These are phyloP conservation scores for Metarhizium humberi DNA, from an alignment of 2,329 filamentous ascomycete species.

Conservation along the genomic window DNA sequence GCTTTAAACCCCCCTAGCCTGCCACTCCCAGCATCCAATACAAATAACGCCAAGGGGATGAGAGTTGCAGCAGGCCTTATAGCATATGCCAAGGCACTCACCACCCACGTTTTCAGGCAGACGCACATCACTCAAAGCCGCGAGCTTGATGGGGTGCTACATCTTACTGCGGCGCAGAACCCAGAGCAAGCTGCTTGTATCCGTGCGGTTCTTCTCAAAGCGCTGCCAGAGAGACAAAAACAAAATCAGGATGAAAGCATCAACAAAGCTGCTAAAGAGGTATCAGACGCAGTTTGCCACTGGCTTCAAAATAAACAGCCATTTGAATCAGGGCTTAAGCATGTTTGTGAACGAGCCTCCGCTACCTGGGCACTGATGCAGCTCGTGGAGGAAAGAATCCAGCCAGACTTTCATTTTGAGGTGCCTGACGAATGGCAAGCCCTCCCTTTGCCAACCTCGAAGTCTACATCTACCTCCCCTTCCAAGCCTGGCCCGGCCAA, in stretches of 20 bases:
- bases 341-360: neutral
- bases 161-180: neutral
- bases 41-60: neutral
- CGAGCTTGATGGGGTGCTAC: neutral
- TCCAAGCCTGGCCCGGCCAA: neutral
- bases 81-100: neutral
- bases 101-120: neutral
- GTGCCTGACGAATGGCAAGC: neutral
- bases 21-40: neutral
- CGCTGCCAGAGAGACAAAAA: neutral
- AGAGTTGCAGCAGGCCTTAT: neutral
- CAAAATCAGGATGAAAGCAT: neutral
- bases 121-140: neutral
- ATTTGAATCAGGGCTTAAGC: neutral
- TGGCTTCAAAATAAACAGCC: neutral
- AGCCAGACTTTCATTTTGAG: neutral
- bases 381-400: neutral
- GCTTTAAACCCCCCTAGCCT: neutral
- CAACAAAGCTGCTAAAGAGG: neutral
- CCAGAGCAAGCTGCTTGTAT: neutral
- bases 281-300: neutral
- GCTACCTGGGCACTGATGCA: neutral
- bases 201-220: neutral
- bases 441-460: neutral
- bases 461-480: neutral